Conservation (phyloP, 345 rosid genomes). For the Syzygium grande region DNA sequence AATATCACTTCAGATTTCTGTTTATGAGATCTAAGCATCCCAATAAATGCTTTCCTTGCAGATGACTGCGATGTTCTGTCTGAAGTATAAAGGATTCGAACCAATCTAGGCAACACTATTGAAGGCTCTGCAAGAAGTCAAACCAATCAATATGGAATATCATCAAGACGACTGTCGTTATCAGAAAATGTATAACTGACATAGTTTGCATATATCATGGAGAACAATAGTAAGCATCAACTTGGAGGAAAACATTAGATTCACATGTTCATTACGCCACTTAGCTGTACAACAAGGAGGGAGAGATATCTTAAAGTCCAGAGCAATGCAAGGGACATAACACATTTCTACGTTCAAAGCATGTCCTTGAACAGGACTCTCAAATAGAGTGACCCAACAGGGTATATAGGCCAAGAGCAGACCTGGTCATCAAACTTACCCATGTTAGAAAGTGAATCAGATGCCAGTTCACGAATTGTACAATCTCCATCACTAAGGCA, state of each 20-base stretch:
- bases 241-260: background rate
- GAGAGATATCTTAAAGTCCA: background rate
- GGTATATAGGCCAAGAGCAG: background rate
- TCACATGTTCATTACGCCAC: background rate
- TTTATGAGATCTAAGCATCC: slow-evolving; percentile 49
- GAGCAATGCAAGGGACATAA: background rate
- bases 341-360: background rate
- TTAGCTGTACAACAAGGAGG: background rate
- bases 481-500: slow-evolving; percentile 54
- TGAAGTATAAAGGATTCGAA: slow-evolving; percentile 47
- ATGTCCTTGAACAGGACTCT: background rate
- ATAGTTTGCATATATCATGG: background rate
- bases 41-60: slow-evolving; percentile 45
- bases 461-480: slow-evolving; percentile 38
- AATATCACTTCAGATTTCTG: slow-evolving; percentile 58
- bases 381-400: background rate
- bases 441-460: slow-evolving; percentile 47
- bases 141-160: background rate
- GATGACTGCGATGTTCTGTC: slow-evolving; percentile 30
- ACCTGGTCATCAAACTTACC: slow-evolving; percentile 18
- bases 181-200: background rate
- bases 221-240: background rate
- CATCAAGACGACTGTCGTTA: background rate
- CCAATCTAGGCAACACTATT: slow-evolving; percentile 47
- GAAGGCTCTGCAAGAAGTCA: slow-evolving; percentile 54